These are phyloP conservation scores for Eucalyptus erythrocorys DNA, from an alignment of 345 rosid species.

Conservation along the genomic window DNA sequence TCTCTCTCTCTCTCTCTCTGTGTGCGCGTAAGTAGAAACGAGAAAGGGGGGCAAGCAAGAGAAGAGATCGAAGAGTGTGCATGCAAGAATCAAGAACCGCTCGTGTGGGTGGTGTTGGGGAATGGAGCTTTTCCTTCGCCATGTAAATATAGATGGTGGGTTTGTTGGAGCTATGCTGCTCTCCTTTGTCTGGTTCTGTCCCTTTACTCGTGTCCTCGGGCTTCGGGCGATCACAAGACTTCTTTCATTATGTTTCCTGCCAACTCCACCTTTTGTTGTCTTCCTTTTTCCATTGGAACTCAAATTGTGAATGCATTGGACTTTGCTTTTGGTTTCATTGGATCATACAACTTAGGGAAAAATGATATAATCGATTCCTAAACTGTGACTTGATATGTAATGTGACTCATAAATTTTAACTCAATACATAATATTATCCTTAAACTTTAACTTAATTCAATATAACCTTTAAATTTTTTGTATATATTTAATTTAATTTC, in stretches of 20 bases:
- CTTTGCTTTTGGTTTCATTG: not conserved
- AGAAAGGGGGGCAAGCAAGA: not conserved
- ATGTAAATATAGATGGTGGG: not conserved
- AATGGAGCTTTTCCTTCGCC: not conserved
- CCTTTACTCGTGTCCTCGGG: not conserved
- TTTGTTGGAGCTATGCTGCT: slow-evolving; percentile 1
- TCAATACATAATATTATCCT: rapidly evolving
- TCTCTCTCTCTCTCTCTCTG: not conserved
- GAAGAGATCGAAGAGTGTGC: not conserved
- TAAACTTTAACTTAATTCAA: too few species aligned
- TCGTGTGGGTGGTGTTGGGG: slow-evolving; percentile 46
- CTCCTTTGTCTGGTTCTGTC: not conserved
- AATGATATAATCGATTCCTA: too few species aligned
- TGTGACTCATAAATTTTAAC: not conserved
- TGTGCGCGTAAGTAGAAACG: not conserved
- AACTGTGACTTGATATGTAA: too few species aligned
- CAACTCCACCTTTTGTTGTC: not conserved
- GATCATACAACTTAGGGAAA: not conserved
- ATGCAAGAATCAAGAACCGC: slow-evolving; percentile 25
- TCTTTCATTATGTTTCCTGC: not conserved
- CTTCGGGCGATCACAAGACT: not conserved
- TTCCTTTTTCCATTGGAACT: not conserved
- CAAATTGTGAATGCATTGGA: not conserved
- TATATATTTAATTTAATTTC: too few species aligned
- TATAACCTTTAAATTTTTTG: too few species aligned